These are phyloP conservation scores for Gnomoniopsis sp. DNA, from an alignment of 2,329 filamentous ascomycete species.

Conservation along the genomic window DNA sequence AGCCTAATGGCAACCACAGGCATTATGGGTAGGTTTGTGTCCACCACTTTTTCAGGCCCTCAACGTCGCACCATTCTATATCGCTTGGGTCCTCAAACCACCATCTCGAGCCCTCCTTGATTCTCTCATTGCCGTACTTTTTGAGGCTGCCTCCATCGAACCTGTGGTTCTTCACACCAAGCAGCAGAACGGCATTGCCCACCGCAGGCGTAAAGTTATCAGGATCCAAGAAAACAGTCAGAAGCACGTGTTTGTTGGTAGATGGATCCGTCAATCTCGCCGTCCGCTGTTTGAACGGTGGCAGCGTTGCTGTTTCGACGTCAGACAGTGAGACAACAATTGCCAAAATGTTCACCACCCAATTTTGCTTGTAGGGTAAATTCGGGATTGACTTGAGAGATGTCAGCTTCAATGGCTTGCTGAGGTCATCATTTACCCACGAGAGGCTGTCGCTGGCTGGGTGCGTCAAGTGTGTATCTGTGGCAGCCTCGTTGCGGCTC, in stretches of 20 bases:
- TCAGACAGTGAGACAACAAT: slow-evolving; percentile 45
- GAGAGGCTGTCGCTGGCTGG: slow-evolving; percentile 24
- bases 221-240: slow-evolving; percentile 54
- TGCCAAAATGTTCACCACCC: slow-evolving; percentile 53
- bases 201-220: slow-evolving; percentile 43
- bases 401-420: slow-evolving; percentile 48
- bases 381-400: slow-evolving; percentile 45
- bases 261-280: slow-evolving; percentile 50
- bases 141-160: slow-evolving; percentile 46
- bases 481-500: slow-evolving; percentile 9
- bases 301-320: slow-evolving; percentile 46
- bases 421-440: slow-evolving; percentile 38
- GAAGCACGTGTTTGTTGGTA: slow-evolving; percentile 47
- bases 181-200: slow-evolving; percentile 48
- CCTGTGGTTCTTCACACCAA: slow-evolving; percentile 55
- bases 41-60: slow-evolving; percentile 45
- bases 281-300: slow-evolving; percentile 46
- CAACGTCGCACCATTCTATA: slow-evolving; percentile 48
- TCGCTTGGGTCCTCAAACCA: slow-evolving; percentile 48
- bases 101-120: slow-evolving; percentile 34
- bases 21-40: background rate
- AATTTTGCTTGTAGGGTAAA: slow-evolving; percentile 56
- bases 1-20: background rate
- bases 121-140: slow-evolving; percentile 38
- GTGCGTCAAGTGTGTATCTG: slow-evolving; percentile 1